These are phyloP conservation scores for Trifolium repens DNA, from an alignment of 306 rosid genomes.

Conservation along the genomic window DNA sequence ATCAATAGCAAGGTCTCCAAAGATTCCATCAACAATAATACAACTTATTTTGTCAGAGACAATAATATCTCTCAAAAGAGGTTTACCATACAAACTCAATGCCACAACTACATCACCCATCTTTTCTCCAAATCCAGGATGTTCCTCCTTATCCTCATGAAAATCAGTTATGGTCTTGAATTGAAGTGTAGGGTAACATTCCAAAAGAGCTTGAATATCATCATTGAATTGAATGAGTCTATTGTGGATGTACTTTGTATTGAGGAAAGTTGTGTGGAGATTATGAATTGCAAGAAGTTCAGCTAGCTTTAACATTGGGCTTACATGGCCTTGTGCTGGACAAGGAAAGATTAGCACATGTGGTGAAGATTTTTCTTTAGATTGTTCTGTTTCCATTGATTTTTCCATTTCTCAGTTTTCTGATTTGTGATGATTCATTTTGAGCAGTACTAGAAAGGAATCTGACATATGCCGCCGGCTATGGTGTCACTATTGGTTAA, in stretches of 20 bases:
- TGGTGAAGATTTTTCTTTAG: neutral
- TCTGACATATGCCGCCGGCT: too few relatives aligned
- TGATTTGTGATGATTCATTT: too few relatives aligned
- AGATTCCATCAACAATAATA: constrained; percentile 52
- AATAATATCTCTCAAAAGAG: constrained; percentile 42
- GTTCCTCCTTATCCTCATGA: neutral
- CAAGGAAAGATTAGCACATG: constrained; percentile 47
- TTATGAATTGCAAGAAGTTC: constrained; percentile 48
- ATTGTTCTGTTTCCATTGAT: neutral
- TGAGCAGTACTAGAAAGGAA: too few relatives aligned
- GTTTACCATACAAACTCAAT: constrained; percentile 21
- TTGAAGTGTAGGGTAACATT: constrained; percentile 42
- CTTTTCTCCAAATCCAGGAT: constrained; percentile 38
- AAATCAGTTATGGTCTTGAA: constrained; percentile 54
- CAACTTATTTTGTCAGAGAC: constrained; percentile 36
- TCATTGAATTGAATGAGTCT: constrained; percentile 39
- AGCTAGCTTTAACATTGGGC: constrained; percentile 57
- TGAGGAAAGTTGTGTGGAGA: constrained; percentile 54
- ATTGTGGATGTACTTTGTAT: constrained; percentile 43
- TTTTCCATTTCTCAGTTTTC: neutral
- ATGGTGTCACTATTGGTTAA: too few relatives aligned
- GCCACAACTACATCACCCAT: neutral
- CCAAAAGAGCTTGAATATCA: constrained; percentile 32
- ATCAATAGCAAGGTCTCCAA: constrained; percentile 42
- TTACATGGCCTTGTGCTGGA: constrained; percentile 54